A percentile compares a stretch with the other conserved stretches of the same genome.
Conservation (phyloP, 2,329 filamentous ascomycete species). For the Apiospora malaysiana region DNA sequence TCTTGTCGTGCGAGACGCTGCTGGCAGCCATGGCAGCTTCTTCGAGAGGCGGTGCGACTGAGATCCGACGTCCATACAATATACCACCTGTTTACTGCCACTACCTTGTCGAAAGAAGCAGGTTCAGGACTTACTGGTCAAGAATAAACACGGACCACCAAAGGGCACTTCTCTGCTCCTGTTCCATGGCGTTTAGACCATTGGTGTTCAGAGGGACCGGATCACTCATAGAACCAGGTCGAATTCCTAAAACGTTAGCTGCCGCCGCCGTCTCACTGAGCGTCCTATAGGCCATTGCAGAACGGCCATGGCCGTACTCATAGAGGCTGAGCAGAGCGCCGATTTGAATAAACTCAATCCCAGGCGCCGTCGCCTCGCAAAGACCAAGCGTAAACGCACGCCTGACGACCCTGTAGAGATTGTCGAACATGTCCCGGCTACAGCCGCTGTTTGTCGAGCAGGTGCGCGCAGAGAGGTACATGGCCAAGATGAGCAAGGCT, state of each 20-base stretch:
- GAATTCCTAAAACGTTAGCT: conserved; percentile 43
- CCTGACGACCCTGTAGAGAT: conserved; percentile 47
- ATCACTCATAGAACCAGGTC: conserved; percentile 40
- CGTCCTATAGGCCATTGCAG: conserved; percentile 48
- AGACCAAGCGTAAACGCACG: conserved; percentile 44
- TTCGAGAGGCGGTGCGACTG: not conserved
- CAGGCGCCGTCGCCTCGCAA: conserved; percentile 38
- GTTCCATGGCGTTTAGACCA: conserved; percentile 31
- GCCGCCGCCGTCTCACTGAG: conserved; percentile 48
- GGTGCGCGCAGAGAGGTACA: conserved; percentile 49
- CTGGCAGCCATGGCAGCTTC: too few relatives aligned
- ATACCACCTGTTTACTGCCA: not conserved
- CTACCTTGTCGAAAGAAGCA: not conserved
- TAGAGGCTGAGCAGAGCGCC: conserved; percentile 49
- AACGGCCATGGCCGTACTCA: conserved; percentile 52
- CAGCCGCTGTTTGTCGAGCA: conserved; percentile 43
- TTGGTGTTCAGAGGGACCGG: conserved; percentile 29
- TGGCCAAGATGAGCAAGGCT: conserved; percentile 49
- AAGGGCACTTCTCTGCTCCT: conserved; percentile 47
- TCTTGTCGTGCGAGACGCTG: not conserved
- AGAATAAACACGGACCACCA: conserved; percentile 53
- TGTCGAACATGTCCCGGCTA: conserved; percentile 45
- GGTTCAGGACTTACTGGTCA: conserved; percentile 45
- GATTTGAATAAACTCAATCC: conserved; percentile 48
- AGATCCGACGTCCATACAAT: not conserved